Evolutionary conservation across 768 basidiomycete species (phyloP), one percentile per base, ranked within the genome.

Genomic region (Neoboletus subvelutipes): DNA sequence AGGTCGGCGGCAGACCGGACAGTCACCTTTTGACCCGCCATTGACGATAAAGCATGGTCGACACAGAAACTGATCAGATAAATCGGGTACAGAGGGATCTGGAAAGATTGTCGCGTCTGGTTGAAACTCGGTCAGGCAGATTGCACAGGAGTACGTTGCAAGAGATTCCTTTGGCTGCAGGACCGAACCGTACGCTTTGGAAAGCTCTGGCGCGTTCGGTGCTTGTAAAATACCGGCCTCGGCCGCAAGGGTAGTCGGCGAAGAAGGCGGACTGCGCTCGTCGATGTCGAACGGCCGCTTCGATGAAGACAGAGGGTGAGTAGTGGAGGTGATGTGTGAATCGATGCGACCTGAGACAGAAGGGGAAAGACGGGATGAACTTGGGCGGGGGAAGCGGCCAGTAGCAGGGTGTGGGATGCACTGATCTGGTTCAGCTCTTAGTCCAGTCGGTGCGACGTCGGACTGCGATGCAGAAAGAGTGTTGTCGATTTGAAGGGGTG

Each of bases 21-120:
- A 94, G 29, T 77, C 75, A 4, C 92, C 92, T 65, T 86, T 88
- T 2, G 89, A 87, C 33, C 91, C 91, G 29, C 91, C 91, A 56
- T 86, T 85, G 31, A 69, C 59, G 24, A 79, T 76, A 65, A 90
- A 94, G 69, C 92, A 94, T 24, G 81, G 73, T 28, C 83, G 82
- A 70, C 92, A 94, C 17, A 92, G 74, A 70, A 90, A 93, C 3
- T 82, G 80, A n/a, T 75, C 75, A 62, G 65, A 47, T 26, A 49
- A 51, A 18, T 52, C 57, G 39, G 55, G 45, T 34, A 52, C 20
- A 17, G 59, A 64, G 39, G 87, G 87, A 64, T 92, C 86, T 1
- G 92, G 92, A 66, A 91, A 94, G 57, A 94, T 90, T 31, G 92
- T 94, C 22, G 88, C 83, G 68, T 94, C 91, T 3, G 91, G 90